These are phyloP conservation scores for Corchorus olitorius DNA, from an alignment of 345 rosid species.

Conservation along the genomic window DNA sequence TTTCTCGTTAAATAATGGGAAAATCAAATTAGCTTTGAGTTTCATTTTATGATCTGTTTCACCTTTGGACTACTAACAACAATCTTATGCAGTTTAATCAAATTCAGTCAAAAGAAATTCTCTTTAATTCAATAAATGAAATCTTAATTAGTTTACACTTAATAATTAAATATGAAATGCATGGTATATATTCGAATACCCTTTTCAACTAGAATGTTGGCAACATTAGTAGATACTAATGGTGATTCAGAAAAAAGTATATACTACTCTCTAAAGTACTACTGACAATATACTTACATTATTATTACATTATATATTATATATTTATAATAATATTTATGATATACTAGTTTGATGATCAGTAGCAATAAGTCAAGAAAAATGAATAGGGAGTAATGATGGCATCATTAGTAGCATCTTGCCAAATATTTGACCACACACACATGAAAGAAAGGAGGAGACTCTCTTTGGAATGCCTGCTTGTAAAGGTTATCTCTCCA, in stretches of 20 bases:
- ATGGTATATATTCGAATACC: too few species aligned
- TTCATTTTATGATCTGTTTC: not conserved
- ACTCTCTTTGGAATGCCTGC: not conserved
- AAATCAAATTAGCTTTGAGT: too few species aligned
- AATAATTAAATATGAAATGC: too few species aligned
- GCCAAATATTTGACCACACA: not conserved
- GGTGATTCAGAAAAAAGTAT: too few species aligned
- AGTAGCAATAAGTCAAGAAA: not conserved
- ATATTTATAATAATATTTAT: too few species aligned
- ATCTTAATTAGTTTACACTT: not conserved
- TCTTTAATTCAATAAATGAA: not conserved
- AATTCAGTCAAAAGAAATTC: not conserved
- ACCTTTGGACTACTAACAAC: not conserved
- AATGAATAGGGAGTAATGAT: conserved; percentile 13
- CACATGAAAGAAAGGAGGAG: not conserved
- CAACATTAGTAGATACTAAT: too few species aligned
- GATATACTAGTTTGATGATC: too few species aligned
- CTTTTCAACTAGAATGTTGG: too few species aligned
- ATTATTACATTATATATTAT: too few species aligned
- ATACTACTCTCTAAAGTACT: too few species aligned
- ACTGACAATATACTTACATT: too few species aligned
- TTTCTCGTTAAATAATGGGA: not conserved
- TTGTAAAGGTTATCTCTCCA: not conserved
- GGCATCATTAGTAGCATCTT: conserved; percentile 20
- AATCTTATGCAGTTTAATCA: not conserved